Conservation (phyloP, 2,329 filamentous ascomycete species). For the Acrodontium crateriforme region DNA sequence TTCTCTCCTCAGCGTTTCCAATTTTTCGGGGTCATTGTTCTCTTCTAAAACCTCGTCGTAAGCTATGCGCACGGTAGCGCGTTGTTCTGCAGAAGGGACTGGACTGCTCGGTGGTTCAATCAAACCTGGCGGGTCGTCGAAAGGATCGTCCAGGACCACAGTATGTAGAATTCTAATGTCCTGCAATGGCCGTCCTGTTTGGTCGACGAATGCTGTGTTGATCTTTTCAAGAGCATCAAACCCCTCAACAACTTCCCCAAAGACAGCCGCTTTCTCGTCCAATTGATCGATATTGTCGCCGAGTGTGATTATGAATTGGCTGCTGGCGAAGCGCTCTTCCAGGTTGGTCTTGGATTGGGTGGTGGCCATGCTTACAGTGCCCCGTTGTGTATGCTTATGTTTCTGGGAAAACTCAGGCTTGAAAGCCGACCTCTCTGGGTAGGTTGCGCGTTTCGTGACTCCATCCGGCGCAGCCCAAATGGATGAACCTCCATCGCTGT, state of each 20-base stretch:
- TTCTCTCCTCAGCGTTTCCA: conserved; percentile 70
- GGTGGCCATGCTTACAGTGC: conserved; percentile 97
- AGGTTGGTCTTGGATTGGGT: conserved; percentile 61
- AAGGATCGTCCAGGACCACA: conserved; percentile 82
- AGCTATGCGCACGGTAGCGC: conserved; percentile 81
- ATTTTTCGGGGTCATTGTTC: conserved; percentile 64
- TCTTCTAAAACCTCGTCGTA: conserved; percentile 74
- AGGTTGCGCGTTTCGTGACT: conserved; percentile 50
- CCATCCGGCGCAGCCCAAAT: conserved; percentile 76
- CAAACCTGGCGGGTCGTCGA: conserved; percentile 64
- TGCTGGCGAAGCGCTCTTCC: conserved; percentile 69
- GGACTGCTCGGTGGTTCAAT: conserved; percentile 69
- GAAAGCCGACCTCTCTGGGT: conserved; percentile 37
- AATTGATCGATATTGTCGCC: conserved; percentile 81
- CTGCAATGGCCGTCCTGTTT: conserved; percentile 73
- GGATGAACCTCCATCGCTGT: conserved; percentile 83
- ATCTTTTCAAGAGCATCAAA: conserved; percentile 91
- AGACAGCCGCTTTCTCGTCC: conserved; percentile 87
- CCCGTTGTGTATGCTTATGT: conserved; percentile 74
- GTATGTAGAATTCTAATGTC: conserved; percentile 94
- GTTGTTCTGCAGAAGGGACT: conserved; percentile 66
- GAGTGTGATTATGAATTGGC: conserved; percentile 87
- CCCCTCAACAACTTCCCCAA: conserved; percentile 89
- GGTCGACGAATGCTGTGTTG: conserved; percentile 77
- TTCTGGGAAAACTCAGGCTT: conserved; percentile 73